These are phyloP conservation scores for Coelastrella sp. DNA, from an alignment of 139 green algal genomes.

Conservation along the genomic window DNA sequence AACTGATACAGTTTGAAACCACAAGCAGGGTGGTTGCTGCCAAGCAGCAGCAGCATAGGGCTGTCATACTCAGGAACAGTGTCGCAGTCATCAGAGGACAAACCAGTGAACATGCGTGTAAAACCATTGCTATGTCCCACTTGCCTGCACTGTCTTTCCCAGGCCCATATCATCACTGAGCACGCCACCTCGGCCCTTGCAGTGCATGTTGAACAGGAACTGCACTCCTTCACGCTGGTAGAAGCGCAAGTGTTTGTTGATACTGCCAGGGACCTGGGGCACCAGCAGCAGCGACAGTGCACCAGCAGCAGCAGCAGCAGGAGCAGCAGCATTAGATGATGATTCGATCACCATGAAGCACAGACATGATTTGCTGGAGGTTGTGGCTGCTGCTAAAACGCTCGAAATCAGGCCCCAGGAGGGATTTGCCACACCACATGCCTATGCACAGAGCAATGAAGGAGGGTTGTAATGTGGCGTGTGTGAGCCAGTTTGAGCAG, in stretches of 20 bases:
- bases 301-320: background rate
- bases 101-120: too few species aligned
- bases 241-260: constrained; percentile 63
- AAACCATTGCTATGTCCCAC: background rate
- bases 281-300: background rate
- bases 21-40: background rate
- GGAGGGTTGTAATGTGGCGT: too few species aligned
- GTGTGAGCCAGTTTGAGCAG: too few species aligned
- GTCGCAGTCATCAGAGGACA: too few species aligned
- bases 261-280: constrained; percentile 59
- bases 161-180: constrained; percentile 88
- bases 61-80: background rate
- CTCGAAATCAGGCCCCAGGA: too few species aligned
- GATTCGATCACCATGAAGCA: background rate
- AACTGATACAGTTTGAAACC: background rate
- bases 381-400: too few species aligned
- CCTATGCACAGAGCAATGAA: too few species aligned
- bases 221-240: constrained; percentile 78
- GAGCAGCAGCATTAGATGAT: background rate
- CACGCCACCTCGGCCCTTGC: constrained; percentile 50
- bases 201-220: constrained; percentile 73
- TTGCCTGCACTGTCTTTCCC: constrained; percentile 96
- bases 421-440: too few species aligned
- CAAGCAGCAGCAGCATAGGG: background rate
- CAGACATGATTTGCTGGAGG: background rate